These are phyloP conservation scores for Trichoderma endophyticum DNA, from an alignment of 2,329 filamentous ascomycete species.

Conservation along the genomic window DNA sequence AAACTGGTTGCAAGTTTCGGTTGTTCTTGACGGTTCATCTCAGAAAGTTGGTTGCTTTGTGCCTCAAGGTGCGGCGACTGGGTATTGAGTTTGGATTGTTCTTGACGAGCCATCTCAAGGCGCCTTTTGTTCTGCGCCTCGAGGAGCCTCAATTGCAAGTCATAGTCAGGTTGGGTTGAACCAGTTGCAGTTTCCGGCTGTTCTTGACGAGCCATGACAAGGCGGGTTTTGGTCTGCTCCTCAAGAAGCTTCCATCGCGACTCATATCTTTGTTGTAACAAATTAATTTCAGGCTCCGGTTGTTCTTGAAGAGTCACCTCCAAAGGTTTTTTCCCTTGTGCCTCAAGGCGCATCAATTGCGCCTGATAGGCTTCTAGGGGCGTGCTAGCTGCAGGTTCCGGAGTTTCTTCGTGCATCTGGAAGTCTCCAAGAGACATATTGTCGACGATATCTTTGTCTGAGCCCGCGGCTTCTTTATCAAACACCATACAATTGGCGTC, in stretches of 20 bases:
- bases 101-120: not conserved
- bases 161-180: not conserved
- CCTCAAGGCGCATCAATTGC: not conserved
- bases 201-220: not conserved
- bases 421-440: not conserved
- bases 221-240: not conserved
- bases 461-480: not conserved
- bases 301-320: not conserved
- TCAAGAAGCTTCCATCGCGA: not conserved
- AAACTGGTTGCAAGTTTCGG: not conserved
- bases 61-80: not conserved
- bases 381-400: not conserved
- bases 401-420: not conserved
- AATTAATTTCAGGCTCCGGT: not conserved
- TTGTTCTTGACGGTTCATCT: not conserved
- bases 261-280: not conserved
- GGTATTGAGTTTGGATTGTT: not conserved
- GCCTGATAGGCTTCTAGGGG: not conserved
- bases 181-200: not conserved
- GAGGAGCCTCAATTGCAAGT: not conserved
- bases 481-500: not conserved
- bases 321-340: not conserved
- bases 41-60: not conserved
- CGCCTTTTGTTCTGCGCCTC: not conserved
- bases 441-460: not conserved